Conservation (phyloP, 139 green algal species). For the Chlorella sp. region DNA sequence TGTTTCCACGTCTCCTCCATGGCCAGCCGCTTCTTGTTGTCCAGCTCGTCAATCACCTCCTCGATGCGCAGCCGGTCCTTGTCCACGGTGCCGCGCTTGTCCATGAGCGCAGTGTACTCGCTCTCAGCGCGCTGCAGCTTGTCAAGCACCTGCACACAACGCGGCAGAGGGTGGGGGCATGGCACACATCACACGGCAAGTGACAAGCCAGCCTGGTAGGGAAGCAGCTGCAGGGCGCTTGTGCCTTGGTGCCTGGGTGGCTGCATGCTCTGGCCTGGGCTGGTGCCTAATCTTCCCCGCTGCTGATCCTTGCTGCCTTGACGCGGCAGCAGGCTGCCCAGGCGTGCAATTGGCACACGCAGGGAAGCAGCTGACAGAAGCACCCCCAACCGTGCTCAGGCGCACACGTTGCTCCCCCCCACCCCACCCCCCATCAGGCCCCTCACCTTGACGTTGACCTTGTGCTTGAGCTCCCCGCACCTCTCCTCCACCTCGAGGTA, state of each 20-base stretch:
- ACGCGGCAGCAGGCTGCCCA: too few relatives aligned
- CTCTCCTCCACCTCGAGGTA: slow-evolving; percentile 24
- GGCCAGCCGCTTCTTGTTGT: slow-evolving; percentile 90
- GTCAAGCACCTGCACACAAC: slow-evolving; percentile 38
- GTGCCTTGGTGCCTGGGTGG: too few relatives aligned
- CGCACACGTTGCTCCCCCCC: background rate
- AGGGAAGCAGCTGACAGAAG: too few relatives aligned
- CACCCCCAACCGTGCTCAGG: too few relatives aligned
- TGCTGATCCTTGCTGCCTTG: too few relatives aligned
- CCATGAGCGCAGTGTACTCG: slow-evolving; percentile 75
- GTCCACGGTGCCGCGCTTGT: slow-evolving; percentile 52
- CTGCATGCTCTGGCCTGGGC: too few relatives aligned
- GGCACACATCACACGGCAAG: too few relatives aligned
- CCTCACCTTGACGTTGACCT: slow-evolving; percentile 23
- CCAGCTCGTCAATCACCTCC: slow-evolving; percentile 79
- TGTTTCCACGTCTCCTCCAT: slow-evolving; percentile 88
- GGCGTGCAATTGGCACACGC: too few relatives aligned
- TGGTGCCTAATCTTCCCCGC: too few relatives aligned
- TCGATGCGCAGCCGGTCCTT: slow-evolving; percentile 19
- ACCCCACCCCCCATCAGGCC: background rate
- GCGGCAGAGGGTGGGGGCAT: too few relatives aligned
- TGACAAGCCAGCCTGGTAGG: too few relatives aligned
- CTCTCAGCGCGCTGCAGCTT: slow-evolving; percentile 89
- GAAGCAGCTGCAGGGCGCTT: too few relatives aligned
- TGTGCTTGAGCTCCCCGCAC: slow-evolving; percentile 25